Conservation (phyloP, 305 asterid species). For the Solanum hybrid region DNA sequence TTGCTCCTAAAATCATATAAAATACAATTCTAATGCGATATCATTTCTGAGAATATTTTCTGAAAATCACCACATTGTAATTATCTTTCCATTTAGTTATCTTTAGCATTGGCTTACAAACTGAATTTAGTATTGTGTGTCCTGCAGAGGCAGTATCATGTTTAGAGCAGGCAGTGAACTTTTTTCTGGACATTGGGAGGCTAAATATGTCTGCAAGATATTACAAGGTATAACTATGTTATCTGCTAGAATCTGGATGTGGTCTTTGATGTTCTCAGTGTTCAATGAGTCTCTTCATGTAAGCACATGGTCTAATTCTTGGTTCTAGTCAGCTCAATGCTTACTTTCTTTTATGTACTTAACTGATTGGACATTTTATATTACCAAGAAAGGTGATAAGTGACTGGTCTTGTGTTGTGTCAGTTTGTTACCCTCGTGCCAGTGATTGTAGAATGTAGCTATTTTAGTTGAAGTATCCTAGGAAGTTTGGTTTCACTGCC, state of each 20-base stretch:
- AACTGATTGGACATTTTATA: neutral
- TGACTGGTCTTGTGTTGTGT: constrained; percentile 1
- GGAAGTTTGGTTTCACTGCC: neutral
- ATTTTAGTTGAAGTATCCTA: neutral
- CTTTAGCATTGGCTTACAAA: neutral
- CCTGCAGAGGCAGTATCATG: constrained; percentile 70
- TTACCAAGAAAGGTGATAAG: neutral
- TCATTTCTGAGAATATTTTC: neutral
- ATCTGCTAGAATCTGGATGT: neutral
- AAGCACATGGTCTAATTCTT: neutral
- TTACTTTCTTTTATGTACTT: neutral
- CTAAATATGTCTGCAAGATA: constrained; percentile 78
- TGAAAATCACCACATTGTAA: neutral
- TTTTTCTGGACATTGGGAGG: constrained; percentile 73
- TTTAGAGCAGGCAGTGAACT: constrained; percentile 62
- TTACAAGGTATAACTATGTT: constrained; percentile 48
- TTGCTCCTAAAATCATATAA: neutral
- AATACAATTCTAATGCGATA: neutral
- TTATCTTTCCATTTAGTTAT: neutral
- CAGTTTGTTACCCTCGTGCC: neutral
- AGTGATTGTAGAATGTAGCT: neutral
- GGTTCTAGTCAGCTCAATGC: neutral
- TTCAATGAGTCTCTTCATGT: neutral
- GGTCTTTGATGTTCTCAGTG: neutral
- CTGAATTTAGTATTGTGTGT: constrained; percentile 4